A percentile compares a stretch with the other conserved stretches of the same genome.
Evolutionary conservation across 495 filamentous ascomycete genomes (phyloP).

Genomic region (Pyrenula aspistea): DNA sequence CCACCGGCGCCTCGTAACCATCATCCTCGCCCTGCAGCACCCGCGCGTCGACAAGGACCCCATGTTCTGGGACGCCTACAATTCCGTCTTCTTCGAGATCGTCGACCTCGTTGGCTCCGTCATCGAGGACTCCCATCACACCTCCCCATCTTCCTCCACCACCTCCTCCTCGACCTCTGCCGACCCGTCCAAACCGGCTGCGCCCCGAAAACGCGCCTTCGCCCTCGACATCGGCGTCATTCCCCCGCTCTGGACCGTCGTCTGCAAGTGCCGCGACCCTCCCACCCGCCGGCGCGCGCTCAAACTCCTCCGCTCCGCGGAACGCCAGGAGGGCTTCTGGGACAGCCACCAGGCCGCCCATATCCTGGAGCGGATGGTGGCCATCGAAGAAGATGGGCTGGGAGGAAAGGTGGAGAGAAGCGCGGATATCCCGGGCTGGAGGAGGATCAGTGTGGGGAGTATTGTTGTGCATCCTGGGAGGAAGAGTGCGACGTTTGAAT

Average conservation of each 20-base stretch:
- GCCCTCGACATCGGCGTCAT: conserved; percentile 15
- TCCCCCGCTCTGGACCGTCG: conserved; percentile 16
- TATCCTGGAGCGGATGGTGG: conserved; percentile 40
- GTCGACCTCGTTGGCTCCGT: conserved; percentile 13
- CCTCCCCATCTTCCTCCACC: not conserved
- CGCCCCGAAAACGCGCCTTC: too few species aligned
- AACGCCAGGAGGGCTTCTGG: conserved; percentile 51
- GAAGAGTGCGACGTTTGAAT: too few species aligned
- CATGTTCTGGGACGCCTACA: conserved; percentile 11
- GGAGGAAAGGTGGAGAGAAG: too few species aligned
- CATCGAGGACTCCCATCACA: not conserved
- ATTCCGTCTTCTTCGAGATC: conserved; percentile 12
- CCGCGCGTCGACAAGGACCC: not conserved
- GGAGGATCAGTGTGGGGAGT: too few species aligned
- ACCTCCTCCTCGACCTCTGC: conserved; percentile 9
- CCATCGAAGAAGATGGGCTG: conserved; percentile 49
- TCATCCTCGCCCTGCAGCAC: conserved; percentile 5
- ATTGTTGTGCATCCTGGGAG: too few species aligned
- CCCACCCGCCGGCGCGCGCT: conserved; percentile 42
- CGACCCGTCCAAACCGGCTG: too few species aligned
- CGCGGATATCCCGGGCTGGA: too few species aligned
- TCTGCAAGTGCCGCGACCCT: conserved; percentile 46
- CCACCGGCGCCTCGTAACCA: conserved; percentile 3
- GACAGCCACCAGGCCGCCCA: conserved; percentile 44
- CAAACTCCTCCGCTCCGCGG: conserved; percentile 34